phyloP scores from a whole-genome alignment of 805 yeast genomes.

The Candida incommunis region DNA sequence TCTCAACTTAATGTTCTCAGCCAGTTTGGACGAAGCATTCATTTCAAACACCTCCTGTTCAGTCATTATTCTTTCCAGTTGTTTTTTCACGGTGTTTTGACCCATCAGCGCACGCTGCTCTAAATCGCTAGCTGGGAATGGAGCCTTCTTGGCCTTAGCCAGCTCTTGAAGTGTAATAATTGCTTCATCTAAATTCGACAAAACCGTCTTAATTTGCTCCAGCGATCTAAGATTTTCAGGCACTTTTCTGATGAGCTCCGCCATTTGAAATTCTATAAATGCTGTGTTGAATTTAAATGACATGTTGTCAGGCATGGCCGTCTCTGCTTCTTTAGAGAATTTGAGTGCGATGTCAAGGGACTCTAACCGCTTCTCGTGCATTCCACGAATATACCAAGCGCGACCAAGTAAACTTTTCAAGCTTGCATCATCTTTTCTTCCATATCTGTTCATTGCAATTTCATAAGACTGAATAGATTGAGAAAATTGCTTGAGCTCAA shows the following conservation, averaged over 20 bases:
- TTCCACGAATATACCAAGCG: constrained; percentile 77
- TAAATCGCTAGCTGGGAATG: constrained; percentile 67
- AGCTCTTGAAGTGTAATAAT: constrained; percentile 42
- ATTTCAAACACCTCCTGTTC: constrained; percentile 57
- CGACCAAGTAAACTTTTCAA: constrained; percentile 64
- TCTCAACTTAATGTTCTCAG: constrained; percentile 54
- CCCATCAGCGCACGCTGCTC: constrained; percentile 83
- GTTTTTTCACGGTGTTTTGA: constrained; percentile 53
- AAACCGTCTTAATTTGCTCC: constrained; percentile 44
- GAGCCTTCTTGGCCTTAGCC: constrained; percentile 48
- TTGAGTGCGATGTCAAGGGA: constrained; percentile 48
- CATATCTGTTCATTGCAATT: constrained; percentile 53
- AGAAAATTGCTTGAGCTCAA: constrained; percentile 67
- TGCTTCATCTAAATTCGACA: constrained; percentile 46
- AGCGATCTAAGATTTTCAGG: constrained; percentile 44
- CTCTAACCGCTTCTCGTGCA: constrained; percentile 47
- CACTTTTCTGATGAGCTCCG: constrained; percentile 61
- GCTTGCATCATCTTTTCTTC: constrained; percentile 46
- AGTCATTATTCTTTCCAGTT: constrained; percentile 52
- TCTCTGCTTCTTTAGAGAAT: constrained; percentile 44
- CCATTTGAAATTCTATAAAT: constrained; percentile 70
- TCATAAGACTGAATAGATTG: constrained; percentile 84
- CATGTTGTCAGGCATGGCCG: constrained; percentile 25
- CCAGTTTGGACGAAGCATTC: constrained; percentile 44
- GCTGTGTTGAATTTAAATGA: constrained; percentile 67